phyloP scores from a whole-genome alignment of 2,329 filamentous ascomycete genomes.

The Trichophyton verrucosum region DNA sequence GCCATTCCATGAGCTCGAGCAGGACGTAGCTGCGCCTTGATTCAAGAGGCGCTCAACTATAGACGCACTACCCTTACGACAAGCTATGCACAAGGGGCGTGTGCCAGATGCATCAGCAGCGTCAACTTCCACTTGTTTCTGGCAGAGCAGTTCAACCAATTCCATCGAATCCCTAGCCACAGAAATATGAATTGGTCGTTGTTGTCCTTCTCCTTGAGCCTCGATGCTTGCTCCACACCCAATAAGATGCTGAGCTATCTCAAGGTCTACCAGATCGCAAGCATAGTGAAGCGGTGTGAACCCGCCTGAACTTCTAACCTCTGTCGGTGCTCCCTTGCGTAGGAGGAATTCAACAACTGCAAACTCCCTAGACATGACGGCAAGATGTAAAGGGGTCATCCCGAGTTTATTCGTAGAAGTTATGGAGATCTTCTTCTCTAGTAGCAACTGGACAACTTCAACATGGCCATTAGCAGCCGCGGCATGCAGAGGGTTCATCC shows the following conservation, averaged over 20 bases:
- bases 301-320: conserved; percentile 21
- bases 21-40: conserved; percentile 17
- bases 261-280: conserved; percentile 21
- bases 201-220: conserved; percentile 18
- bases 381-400: conserved; percentile 27
- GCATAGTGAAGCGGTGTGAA: conserved; percentile 29
- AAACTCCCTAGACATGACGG: conserved; percentile 25
- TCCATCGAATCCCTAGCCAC: conserved; percentile 20
- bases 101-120: conserved; percentile 20
- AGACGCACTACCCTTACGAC: conserved; percentile 23
- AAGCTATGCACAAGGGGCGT: conserved; percentile 28
- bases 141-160: conserved; percentile 23
- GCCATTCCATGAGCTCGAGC: conserved; percentile 18
- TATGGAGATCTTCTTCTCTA: conserved; percentile 21
- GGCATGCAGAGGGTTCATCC: conserved; percentile 30
- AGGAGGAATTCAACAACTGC: conserved; percentile 27
- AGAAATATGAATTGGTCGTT: conserved; percentile 26
- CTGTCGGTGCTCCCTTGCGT: conserved; percentile 21
- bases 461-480: conserved; percentile 28
- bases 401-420: conserved; percentile 20
- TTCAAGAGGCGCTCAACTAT: conserved; percentile 25
- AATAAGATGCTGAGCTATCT: conserved; percentile 24
- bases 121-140: conserved; percentile 21
- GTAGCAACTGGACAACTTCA: conserved; percentile 25
- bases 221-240: conserved; percentile 25